These are phyloP conservation scores for Solanum infundibuliforme DNA, from an alignment of 257 asterid genomes.

Conservation along the genomic window DNA sequence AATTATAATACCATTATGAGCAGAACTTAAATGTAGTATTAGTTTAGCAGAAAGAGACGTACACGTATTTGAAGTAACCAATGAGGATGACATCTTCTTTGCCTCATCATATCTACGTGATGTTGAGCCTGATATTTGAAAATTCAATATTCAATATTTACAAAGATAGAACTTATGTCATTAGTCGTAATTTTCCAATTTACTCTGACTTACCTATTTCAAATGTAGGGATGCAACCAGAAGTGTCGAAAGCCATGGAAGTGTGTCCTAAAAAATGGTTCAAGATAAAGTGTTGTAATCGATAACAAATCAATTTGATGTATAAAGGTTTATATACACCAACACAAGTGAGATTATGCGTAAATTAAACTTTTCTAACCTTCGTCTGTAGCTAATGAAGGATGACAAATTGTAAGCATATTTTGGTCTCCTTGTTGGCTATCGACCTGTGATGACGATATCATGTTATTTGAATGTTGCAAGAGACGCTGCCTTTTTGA, in stretches of 20 bases:
- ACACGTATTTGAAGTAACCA: neutral
- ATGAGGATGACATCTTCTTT: neutral
- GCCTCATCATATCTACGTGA: neutral
- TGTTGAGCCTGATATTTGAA: neutral
- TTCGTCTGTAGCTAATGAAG: neutral
- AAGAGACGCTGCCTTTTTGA: neutral
- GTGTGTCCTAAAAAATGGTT: neutral
- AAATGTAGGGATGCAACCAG: neutral
- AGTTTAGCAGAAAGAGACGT: neutral
- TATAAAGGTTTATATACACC: neutral
- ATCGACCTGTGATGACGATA: neutral
- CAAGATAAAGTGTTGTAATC: neutral
- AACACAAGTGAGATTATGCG: neutral
- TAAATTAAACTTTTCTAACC: neutral
- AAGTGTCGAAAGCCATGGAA: neutral
- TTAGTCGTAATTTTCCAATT: neutral
- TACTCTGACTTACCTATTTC: neutral
- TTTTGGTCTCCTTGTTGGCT: neutral
- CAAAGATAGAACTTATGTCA: neutral
- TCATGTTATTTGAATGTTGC: neutral
- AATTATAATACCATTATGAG: neutral
- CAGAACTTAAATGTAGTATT: neutral
- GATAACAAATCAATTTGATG: neutral
- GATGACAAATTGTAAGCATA: neutral
- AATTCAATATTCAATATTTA: neutral